A percentile compares a stretch with the other conserved stretches of the same genome.
These are phyloP conservation scores for Pythium diclinum DNA, from an alignment of 352 stramenopile species.

Conservation along the genomic window DNA sequence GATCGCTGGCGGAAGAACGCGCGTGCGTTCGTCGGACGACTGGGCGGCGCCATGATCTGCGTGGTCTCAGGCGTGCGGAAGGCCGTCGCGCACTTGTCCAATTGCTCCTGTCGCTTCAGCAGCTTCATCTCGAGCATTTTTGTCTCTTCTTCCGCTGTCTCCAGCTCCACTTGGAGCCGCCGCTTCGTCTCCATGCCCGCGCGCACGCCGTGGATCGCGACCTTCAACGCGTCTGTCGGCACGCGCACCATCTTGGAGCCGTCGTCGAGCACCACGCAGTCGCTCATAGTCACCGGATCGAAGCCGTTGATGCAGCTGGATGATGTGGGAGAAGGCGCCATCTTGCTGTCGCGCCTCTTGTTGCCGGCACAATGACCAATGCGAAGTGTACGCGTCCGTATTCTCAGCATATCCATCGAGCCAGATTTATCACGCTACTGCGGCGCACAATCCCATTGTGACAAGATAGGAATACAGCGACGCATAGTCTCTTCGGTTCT, in stretches of 20 bases:
- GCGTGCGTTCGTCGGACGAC: constrained; percentile 8
- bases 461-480: background rate
- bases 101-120: constrained; percentile 45
- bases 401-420: constrained; percentile 1
- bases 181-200: constrained; percentile 35
- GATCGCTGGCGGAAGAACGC: constrained; percentile 34
- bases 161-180: constrained; percentile 33
- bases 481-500: background rate
- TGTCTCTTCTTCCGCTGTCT: constrained; percentile 34
- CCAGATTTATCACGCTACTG: background rate
- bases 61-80: constrained; percentile 30
- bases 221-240: constrained; percentile 36
- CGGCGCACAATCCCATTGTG: background rate
- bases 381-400: background rate
- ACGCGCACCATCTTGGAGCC: constrained; percentile 42
- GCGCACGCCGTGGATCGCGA: constrained; percentile 33
- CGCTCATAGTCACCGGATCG: background rate
- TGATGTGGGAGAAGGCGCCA: background rate
- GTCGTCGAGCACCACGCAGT: constrained; percentile 23
- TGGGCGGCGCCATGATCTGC: background rate
- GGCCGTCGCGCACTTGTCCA: constrained; percentile 41
- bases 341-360: background rate
- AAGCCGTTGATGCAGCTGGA: background rate
- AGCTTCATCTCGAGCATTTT: constrained; percentile 43
- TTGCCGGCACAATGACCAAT: background rate